These are phyloP conservation scores for Ambrosiella cleistominuta DNA, from an alignment of 2,329 filamentous ascomycete genomes.

Conservation along the genomic window DNA sequence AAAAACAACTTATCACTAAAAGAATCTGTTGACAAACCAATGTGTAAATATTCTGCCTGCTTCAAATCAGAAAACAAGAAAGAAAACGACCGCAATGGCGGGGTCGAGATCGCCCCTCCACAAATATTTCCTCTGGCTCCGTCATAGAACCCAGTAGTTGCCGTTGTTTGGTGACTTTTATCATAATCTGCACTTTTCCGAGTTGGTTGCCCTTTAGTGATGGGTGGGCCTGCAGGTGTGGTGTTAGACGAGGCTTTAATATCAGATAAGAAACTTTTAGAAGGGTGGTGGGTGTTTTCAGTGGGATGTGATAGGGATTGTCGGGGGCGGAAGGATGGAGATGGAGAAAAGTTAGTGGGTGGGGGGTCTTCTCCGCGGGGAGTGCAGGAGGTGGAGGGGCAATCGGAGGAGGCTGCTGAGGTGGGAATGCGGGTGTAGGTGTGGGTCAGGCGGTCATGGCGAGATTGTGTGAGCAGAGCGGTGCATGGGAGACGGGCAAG, in stretches of 20 bases:
- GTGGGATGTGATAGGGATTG: background rate
- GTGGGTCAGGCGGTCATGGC: background rate
- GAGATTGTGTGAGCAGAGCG: background rate
- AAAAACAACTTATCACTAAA: too few species aligned
- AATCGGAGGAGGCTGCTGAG: background rate
- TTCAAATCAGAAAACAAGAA: background rate
- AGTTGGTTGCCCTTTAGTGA: background rate
- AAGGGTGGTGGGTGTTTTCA: background rate
- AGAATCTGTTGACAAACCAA: too few species aligned
- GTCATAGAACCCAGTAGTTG: background rate
- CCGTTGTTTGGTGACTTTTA: background rate
- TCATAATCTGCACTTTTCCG: background rate
- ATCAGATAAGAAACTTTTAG: background rate
- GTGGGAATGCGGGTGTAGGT: background rate
- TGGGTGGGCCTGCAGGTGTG: background rate
- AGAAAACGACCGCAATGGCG: background rate
- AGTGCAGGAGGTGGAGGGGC: background rate
- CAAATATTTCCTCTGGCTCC: background rate
- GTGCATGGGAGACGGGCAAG: background rate
- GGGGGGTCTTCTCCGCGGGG: background rate
- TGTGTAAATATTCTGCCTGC: too few species aligned
- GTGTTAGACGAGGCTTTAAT: background rate
- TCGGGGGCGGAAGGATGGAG: background rate
- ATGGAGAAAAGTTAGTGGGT: background rate
- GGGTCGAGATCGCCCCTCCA: background rate